Base-by-base conservation (phyloP, 108 stramenopile species). In the Chaetoceros tenuissimus region DNA sequence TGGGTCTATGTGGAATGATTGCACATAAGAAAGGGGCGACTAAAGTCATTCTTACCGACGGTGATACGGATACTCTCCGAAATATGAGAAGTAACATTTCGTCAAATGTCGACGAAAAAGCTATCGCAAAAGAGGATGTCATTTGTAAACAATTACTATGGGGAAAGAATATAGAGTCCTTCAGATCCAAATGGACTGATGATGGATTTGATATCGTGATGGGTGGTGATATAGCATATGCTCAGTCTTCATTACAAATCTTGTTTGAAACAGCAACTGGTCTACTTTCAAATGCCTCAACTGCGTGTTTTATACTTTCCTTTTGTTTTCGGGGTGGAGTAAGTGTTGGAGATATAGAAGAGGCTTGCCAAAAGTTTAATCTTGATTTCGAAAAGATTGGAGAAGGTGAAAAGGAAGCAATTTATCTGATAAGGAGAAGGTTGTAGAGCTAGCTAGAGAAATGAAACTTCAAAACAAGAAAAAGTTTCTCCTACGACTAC, bases 1-100 rank as follows among this genome's bases (percentile, higher is more conserved):
- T 77, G 0, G 75, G 75, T 24, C 50, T 69, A 7, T 73, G 71
- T 58, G 75, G 75, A 1, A 73, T 73, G 19, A 23, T 61, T 3
- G 68, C 72, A 0, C 46, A 59, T 45, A 55, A 48, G 22, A 53
- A 64, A 27, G 69, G 69, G 7, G 74, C 74, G 27, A n/a, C 23
- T 2, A 21, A 30, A 16, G 72, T 77, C 27, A 25, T 68, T 10
- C 51, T 77, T 64, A 77, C 75, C 10, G 75, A 77, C 57, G 75
- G 75, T 21, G 75, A 77, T 64, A 73, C 68, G 17, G 59, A 62
- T 46, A 48, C 57, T 24, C 45, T 77, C 43, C 43, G 58, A 0
- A 31, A 73, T 24, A 31, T 77, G 68, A 31, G 75, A 34, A 31
- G 59, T 13, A 77, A 77, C 48, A 62, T 71, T 16, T 16, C 19